Base-by-base conservation (phyloP, 495 filamentous ascomycete species). In the Xylaria acuta region DNA sequence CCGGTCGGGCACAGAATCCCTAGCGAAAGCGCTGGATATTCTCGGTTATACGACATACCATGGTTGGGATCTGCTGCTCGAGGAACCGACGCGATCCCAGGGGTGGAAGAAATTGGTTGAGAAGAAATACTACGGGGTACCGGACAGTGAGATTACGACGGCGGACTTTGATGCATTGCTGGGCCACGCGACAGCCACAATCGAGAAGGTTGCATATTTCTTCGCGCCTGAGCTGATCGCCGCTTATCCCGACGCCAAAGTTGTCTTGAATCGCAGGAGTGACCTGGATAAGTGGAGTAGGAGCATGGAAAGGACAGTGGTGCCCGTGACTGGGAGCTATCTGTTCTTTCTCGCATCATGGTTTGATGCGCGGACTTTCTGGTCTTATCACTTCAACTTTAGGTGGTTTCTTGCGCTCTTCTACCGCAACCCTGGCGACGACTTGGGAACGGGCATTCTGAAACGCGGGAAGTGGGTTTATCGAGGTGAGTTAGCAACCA, bases 41-140 rank as follows among this genome's bases (percentile, higher is more conserved):
- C 84, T 92, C 25, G 90, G 90, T 34, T 91, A 90, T 79, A 85
- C 89, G 79, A 88, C 84, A 73, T 91, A 91, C 84, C 90, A 92
- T 82, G 90, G 90, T 82, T 90, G 90, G 86, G 88, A 87, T 67
- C 85, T 87, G 67, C 85, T 86, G 67, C 84, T 91, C 67, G 88
- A 91, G 79, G 86, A 90, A 75, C 86, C 87, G 8, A 85, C 84
- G 0, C 88, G 90, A 75, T 87, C 85, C 56, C 76, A 86, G 1
- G 88, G 89, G 80, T 92, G 77, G 78, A 74, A 74, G 11, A 34
- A 18, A 34, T 67, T 82, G 18, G 70, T 70, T 1, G 65, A 76
- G 22, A 78, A 74, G 62, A 77, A 80, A 59, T 79, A 41, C 40
- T 74, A 56, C 68, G 65, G 66, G 6, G 36, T 47, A 14, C 68